A percentile compares a stretch with the other conserved stretches of the same genome.
Conservation (phyloP, 2,329 filamentous ascomycete species). For the Huntiella savannae region DNA sequence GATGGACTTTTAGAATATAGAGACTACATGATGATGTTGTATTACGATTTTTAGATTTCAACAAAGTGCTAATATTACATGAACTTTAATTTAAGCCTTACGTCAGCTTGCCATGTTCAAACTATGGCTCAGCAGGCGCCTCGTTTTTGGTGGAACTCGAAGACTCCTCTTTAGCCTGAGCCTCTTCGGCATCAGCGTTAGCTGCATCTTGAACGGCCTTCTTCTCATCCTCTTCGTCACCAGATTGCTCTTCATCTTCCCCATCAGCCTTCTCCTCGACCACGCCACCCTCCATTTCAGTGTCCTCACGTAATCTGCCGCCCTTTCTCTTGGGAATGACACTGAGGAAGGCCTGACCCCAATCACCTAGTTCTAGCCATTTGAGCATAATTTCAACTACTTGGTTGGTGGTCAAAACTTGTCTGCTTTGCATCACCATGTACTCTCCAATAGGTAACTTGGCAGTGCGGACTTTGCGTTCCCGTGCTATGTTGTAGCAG, state of each 20-base stretch:
- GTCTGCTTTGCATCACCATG: slow-evolving; percentile 72
- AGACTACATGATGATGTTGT: slow-evolving; percentile 1
- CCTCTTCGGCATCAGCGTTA: slow-evolving; percentile 7
- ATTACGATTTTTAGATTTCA: slow-evolving; percentile 2
- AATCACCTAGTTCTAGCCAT: slow-evolving; percentile 80
- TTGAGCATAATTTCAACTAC: slow-evolving; percentile 91
- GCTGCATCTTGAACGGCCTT: slow-evolving; percentile 6
- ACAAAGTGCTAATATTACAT: slow-evolving; percentile 3
- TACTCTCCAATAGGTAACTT: slow-evolving; percentile 90
- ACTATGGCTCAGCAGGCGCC: background rate
- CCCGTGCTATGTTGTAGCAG: slow-evolving; percentile 65
- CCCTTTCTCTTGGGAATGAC: slow-evolving; percentile 87
- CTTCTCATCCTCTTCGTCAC: slow-evolving; percentile 13
- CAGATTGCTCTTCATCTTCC: slow-evolving; percentile 16
- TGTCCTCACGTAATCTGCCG: slow-evolving; percentile 37
- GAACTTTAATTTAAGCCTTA: no score
- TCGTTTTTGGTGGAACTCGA: background rate
- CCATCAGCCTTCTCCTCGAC: slow-evolving; percentile 14
- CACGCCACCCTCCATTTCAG: slow-evolving; percentile 10
- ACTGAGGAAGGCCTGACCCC: slow-evolving; percentile 72
- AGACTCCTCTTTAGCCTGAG: background rate
- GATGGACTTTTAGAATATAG: slow-evolving; percentile 32
- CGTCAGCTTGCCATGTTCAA: background rate
- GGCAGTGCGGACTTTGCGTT: slow-evolving; percentile 64
- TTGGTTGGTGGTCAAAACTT: slow-evolving; percentile 83